Evolutionary conservation across 495 filamentous ascomycete species (phyloP), one percentile per base, ranked within the genome.

Genomic region (Aspergillus kassunensis): DNA sequence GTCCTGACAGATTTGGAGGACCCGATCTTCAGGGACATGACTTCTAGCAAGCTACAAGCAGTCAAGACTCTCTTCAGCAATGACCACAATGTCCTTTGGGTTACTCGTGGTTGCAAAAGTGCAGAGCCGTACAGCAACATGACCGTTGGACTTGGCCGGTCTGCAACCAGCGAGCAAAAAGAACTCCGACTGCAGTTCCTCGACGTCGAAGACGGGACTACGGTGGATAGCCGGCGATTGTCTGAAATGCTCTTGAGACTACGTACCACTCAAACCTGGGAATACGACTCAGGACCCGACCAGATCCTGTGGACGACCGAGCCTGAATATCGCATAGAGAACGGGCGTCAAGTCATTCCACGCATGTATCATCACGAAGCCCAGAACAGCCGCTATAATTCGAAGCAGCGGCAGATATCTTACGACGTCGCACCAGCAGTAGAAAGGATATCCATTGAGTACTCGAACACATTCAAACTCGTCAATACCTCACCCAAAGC

Each of bases 251-350:
- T 52, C 0, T 19, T 54, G 3, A 19, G 19, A 20, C 35, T 46
- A 15, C 23, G 23, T 13, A 34, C 23, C 2, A 33, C 44, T 12
- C 16, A 47, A 0, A 37, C 47, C 4, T 55, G 31, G 21, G 25
- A 55, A 20, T 7, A 25, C 21, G 42, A 40, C 4, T 12, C 13
- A 7, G n/a, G 13, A 16, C 34, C 18, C 4, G 34, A 18, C 12
- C 21, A 29, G 8, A 34, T 54, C 16, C 47, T 70, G 6, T 70
- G 65, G 65, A 56, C 59, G 7, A 52, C 29, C 10, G 70, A 73
- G 51, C 65, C 59, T 2, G 70, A 73, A 51, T 18, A 15, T 58
- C 0, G 44, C 51, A n/a, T 63, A 7, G 46, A 62, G 0, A 29
- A 51, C n/a, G 59, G 57, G n/a, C 37, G 41, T 20, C 41, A 53